Base-by-base conservation (phyloP, 345 rosid genomes). In the Aurinia saxatilis region DNA sequence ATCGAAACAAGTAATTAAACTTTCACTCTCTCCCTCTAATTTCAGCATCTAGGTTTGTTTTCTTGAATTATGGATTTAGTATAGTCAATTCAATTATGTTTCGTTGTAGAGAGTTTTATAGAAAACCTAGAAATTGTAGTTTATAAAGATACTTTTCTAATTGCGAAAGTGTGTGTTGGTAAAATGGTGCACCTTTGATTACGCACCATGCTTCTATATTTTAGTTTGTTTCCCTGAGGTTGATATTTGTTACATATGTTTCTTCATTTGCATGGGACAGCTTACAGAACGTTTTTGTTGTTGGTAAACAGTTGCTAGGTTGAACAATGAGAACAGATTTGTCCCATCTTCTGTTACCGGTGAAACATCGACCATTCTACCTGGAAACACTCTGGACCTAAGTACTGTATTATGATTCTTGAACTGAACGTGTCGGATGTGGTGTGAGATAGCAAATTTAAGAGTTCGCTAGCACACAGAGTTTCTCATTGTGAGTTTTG, bases 311-410 rank as follows among this genome's bases (percentile, higher is more conserved):
- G 99, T 93, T 80, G 99, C 90, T 67, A 87, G 86, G 85, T 66
- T 93, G 73, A 93, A 97, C 0, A 87, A 78, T 54, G 99, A 90
- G 86, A 93, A 93, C 72, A 84, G 78, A 73, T 63, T n/a, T 90
- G 82, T 97, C 99, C 0, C 99, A 93, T 79, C 85, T 93, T 19
- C 71, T 93, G 8, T 45, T 93, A 90, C 99, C 0, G 99, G 99
- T 6, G 90, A 93, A 77, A 93, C 99, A n/a, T 93, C 99, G 0
- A 93, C 99, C 31, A 93, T 93, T 66, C 90, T 93, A 62, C 97
- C 99, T 0, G 97, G 30, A 93, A 93, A 74, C 95, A 90, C 8
- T 93, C 87, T 15, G 99, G 99, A 27, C 73, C 85, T 5, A 86
- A 84, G 69, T 93, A 80, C 67, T 90, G 84, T 47, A 90, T 84